A percentile compares a stretch with the other conserved stretches of the same genome.
Evolutionary conservation across 768 basidiomycete species (phyloP).

Genomic region (Lentinula sp.): DNA sequence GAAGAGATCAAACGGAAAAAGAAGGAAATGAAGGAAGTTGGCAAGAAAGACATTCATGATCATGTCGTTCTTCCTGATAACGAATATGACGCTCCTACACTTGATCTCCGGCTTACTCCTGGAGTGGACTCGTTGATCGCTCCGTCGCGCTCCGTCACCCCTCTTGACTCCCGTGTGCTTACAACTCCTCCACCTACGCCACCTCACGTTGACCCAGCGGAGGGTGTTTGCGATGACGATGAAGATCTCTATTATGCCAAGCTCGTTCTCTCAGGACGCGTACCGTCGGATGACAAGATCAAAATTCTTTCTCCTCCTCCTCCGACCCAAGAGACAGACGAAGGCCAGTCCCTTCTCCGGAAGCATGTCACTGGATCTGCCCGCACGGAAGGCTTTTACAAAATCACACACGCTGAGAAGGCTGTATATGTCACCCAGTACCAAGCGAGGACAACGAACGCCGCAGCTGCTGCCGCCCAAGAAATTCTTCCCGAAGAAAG

Average conservation of each 20-base stretch:
- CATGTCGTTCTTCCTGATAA: slow-evolving; percentile 46
- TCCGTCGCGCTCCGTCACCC: slow-evolving; percentile 48
- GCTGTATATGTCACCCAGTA: slow-evolving; percentile 90
- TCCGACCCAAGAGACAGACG: slow-evolving; percentile 14
- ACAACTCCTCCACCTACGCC: slow-evolving; percentile 34
- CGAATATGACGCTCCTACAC: slow-evolving; percentile 42
- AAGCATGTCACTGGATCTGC: slow-evolving; percentile 83
- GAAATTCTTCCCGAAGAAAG: slow-evolving; percentile 30
- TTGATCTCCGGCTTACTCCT: slow-evolving; percentile 43
- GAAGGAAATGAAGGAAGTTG: slow-evolving; percentile 29
- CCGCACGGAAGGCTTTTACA: slow-evolving; percentile 92
- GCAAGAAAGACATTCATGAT: slow-evolving; percentile 39
- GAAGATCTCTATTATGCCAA: slow-evolving; percentile 83
- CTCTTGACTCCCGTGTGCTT: slow-evolving; percentile 23
- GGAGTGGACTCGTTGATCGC: slow-evolving; percentile 39
- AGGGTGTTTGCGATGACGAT: slow-evolving; percentile 74
- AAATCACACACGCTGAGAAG: slow-evolving; percentile 89
- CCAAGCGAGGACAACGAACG: slow-evolving; percentile 49
- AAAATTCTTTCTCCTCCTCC: slow-evolving; percentile 17
- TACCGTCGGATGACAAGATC: slow-evolving; percentile 11
- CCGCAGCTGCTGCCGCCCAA: slow-evolving; percentile 35
- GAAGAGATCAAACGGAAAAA: slow-evolving; percentile 20
- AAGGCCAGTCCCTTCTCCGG: slow-evolving; percentile 36
- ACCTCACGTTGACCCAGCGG: slow-evolving; percentile 46
- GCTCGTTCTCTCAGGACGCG: slow-evolving; percentile 34